phyloP scores from a whole-genome alignment of 1,139 yeast genomes.

The Yamadazyma siamensis region DNA sequence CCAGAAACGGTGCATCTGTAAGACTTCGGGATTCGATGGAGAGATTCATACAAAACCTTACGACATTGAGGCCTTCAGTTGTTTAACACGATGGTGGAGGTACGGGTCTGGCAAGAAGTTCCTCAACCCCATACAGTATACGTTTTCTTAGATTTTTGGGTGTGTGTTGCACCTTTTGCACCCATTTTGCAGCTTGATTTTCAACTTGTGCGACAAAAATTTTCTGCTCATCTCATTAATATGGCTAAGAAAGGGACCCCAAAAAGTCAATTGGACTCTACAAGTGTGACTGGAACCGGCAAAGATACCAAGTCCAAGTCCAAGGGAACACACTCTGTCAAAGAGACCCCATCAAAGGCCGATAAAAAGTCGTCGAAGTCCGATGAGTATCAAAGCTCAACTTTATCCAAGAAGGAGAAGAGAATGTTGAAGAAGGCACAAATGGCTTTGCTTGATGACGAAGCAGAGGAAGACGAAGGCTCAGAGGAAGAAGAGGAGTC shows the following conservation, averaged over 20 bases:
- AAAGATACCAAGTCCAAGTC: slow-evolving; percentile 27
- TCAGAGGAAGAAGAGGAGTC: slow-evolving; percentile 24
- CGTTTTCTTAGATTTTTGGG: slow-evolving; percentile 1
- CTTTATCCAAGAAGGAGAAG: slow-evolving; percentile 60
- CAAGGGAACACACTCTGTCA: slow-evolving; percentile 5
- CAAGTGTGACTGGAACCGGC: slow-evolving; percentile 23
- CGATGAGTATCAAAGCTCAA: slow-evolving; percentile 44
- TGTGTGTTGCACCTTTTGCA: neutral
- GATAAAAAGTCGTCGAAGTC: slow-evolving; percentile 13
- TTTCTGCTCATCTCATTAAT: slow-evolving; percentile 13
- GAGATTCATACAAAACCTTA: slow-evolving; percentile 39
- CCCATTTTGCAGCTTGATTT: neutral
- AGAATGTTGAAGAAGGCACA: slow-evolving; percentile 49
- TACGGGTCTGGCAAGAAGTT: slow-evolving; percentile 57
- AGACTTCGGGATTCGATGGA: slow-evolving; percentile 31
- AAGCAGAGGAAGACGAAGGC: slow-evolving; percentile 19
- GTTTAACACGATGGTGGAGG: slow-evolving; percentile 86
- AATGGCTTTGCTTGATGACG: slow-evolving; percentile 11
- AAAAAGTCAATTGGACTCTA: slow-evolving; percentile 34
- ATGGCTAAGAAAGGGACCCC: slow-evolving; percentile 33
- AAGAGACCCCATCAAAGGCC: slow-evolving; percentile 12
- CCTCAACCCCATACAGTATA: slow-evolving; percentile 33
- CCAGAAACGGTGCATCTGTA: slow-evolving; percentile 72
- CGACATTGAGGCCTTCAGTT: slow-evolving; percentile 64
- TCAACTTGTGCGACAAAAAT: neutral